These are phyloP conservation scores for Oenanthe sinensis DNA, from an alignment of 129 eudicot genomes.

Conservation along the genomic window DNA sequence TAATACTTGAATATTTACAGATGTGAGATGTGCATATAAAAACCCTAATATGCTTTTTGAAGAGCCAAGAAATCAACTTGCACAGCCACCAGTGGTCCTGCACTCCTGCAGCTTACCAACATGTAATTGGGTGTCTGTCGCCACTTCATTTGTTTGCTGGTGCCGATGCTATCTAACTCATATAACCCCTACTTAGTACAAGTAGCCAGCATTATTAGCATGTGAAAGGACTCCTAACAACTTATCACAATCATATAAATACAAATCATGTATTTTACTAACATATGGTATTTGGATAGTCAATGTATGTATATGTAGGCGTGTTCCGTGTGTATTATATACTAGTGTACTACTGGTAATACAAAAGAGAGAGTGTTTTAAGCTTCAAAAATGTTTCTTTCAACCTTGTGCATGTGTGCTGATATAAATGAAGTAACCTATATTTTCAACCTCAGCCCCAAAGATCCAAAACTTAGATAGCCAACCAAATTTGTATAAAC, in stretches of 20 bases:
- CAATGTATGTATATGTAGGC: neutral
- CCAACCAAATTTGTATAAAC: neutral
- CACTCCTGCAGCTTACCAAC: slow-evolving; percentile 1
- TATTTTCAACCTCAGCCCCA: neutral
- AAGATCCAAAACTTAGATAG: neutral
- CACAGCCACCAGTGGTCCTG: neutral
- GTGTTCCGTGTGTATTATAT: too few species aligned
- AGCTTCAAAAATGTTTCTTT: neutral
- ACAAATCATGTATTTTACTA: neutral
- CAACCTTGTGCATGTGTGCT: neutral
- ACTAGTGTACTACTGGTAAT: too few species aligned
- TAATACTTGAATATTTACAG: too few species aligned
- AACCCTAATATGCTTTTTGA: neutral
- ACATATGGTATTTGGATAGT: neutral
- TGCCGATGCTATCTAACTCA: neutral
- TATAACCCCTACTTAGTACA: neutral
- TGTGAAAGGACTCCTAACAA: neutral
- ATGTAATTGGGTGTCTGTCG: slow-evolving; percentile 2
- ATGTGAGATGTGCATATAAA: neutral
- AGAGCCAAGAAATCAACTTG: neutral
- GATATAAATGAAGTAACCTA: too few species aligned
- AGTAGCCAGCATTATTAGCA: neutral
- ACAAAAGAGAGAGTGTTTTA: neutral
- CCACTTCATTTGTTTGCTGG: neutral
- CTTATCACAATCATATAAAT: neutral